Percentiles rank a stretch among this genome's conserved stretches.
These are phyloP conservation scores for Apiospora koreana DNA, from an alignment of 2,329 filamentous ascomycete genomes.

Conservation along the genomic window DNA sequence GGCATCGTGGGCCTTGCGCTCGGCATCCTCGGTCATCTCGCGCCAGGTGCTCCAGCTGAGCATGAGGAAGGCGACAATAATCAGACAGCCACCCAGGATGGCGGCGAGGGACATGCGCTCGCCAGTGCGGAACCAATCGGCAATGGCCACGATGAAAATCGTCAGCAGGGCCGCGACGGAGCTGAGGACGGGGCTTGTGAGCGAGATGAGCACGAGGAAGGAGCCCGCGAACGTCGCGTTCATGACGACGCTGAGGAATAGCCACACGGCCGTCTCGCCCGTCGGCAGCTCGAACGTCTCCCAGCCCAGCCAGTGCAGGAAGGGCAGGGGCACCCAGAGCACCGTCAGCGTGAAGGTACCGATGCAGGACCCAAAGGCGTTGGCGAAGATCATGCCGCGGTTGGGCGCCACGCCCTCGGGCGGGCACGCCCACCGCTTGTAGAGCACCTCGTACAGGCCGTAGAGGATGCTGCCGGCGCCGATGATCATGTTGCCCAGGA, in stretches of 20 bases:
- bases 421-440: constrained; percentile 91
- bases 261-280: constrained; percentile 76
- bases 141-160: constrained; percentile 93
- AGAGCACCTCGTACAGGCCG: constrained; percentile 94
- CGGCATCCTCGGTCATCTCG: constrained; percentile 85
- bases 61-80: constrained; percentile 84
- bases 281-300: constrained; percentile 83
- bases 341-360: constrained; percentile 83
- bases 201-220: constrained; percentile 88
- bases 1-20: constrained; percentile 47
- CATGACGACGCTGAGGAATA: constrained; percentile 77
- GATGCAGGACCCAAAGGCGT: constrained; percentile 85
- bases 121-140: constrained; percentile 85
- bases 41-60: constrained; percentile 89
- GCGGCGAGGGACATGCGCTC: constrained; percentile 73
- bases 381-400: constrained; percentile 96
- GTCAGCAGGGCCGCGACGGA: constrained; percentile 92
- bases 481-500: constrained; percentile 89
- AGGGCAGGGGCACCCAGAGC: constrained; percentile 87
- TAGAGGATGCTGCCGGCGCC: constrained; percentile 89
- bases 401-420: constrained; percentile 82
- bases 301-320: constrained; percentile 76
- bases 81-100: constrained; percentile 79
- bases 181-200: constrained; percentile 89
- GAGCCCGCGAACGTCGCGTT: constrained; percentile 93